Evolutionary conservation across 2,329 filamentous ascomycete species (phyloP).

Genomic region (Cryphonectria carpinicola): DNA sequence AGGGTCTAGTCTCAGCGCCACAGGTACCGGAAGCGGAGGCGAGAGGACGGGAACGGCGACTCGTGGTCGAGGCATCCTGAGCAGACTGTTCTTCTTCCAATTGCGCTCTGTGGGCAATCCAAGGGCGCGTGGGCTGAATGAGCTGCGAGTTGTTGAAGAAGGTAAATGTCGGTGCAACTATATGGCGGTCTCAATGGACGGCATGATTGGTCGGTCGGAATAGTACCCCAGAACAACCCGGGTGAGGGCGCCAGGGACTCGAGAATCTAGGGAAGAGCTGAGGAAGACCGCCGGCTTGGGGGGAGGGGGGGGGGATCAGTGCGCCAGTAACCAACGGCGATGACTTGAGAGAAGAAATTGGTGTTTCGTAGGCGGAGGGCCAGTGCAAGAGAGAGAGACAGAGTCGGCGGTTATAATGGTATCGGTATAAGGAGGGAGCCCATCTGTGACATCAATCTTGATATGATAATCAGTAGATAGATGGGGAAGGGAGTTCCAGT

Average conservation of each 20-base stretch:
- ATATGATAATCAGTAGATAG: not conserved
- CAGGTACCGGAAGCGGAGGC: not conserved
- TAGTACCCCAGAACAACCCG: not conserved
- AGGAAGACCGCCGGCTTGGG: not conserved
- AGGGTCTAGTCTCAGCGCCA: conserved; percentile 5
- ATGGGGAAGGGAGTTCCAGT: not conserved
- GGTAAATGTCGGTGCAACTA: conserved; percentile 8
- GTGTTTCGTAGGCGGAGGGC: not conserved
- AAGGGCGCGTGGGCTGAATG: not conserved
- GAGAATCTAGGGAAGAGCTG: not conserved
- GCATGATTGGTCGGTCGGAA: not conserved
- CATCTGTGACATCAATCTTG: not conserved
- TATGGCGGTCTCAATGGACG: conserved; percentile 11
- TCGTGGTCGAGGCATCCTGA: not conserved
- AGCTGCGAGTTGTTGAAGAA: not conserved
- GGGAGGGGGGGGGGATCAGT: not conserved
- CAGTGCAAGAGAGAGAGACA: not conserved
- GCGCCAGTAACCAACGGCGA: not conserved
- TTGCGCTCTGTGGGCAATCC: not conserved
- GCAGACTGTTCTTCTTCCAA: not conserved
- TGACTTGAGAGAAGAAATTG: not conserved
- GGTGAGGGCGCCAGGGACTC: not conserved
- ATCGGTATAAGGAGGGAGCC: not conserved
- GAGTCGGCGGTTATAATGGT: not conserved
- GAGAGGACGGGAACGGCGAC: not conserved